Percentiles rank a stretch among this genome's conserved stretches.
Evolutionary conservation across 805 yeast species (phyloP).

Genomic region (Teunomyces stri): DNA sequence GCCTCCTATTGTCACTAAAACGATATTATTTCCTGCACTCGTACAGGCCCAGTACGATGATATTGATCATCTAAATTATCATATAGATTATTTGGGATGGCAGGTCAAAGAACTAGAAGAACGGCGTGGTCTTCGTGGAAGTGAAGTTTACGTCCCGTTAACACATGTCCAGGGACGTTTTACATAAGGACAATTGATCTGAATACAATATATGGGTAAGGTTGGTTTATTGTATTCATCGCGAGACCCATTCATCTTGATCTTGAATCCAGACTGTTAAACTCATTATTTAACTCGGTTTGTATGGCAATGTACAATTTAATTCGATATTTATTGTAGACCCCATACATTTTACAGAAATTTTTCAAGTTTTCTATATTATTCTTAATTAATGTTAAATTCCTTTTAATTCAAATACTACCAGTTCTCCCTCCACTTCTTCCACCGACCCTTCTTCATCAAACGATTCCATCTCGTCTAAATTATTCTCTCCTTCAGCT

Average conservation of each 20-base stretch:
- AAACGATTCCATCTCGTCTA: conserved; percentile 11
- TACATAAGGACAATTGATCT: background rate
- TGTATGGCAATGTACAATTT: no score
- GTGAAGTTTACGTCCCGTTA: conserved; percentile 21
- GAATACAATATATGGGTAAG: no score
- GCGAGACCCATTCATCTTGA: background rate
- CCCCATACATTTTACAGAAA: no score
- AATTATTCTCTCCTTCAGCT: conserved; percentile 9
- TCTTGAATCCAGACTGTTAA: no score
- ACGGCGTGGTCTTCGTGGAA: conserved; percentile 23
- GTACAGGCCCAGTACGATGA: conserved; percentile 25
- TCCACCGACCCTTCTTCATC: conserved; percentile 11
- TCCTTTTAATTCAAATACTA: background rate
- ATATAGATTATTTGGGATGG: conserved; percentile 36
- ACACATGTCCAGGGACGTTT: background rate
- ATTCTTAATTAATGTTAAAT: background rate
- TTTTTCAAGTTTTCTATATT: no score
- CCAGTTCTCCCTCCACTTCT: conserved; percentile 17
- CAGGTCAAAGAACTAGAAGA: conserved; percentile 32
- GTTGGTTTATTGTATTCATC: no score
- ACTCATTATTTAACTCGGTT: no score
- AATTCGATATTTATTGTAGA: no score
- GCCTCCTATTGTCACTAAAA: conserved; percentile 30
- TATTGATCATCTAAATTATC: conserved; percentile 28
- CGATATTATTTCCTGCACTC: conserved; percentile 23